Evolutionary conservation across 2,329 filamentous ascomycete genomes (phyloP), one percentile per base, ranked within the genome.

Genomic region (Pyrenochaeta sp.): DNA sequence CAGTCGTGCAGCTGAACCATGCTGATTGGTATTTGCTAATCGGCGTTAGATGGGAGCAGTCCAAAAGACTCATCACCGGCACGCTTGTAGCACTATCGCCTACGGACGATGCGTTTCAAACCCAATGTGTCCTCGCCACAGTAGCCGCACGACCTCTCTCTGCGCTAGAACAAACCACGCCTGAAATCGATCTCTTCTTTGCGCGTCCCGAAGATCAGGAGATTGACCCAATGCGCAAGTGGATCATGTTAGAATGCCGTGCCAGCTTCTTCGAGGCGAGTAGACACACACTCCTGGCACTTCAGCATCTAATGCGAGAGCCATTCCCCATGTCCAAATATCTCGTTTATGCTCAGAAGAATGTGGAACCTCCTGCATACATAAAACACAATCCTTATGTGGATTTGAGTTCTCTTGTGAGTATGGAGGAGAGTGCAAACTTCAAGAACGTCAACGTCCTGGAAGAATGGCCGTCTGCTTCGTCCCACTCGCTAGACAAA

Each of bases 171-270:
- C 82, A 86, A 32, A 85, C 87, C 43, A 89, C 90, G 0, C 90
- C 91, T 0, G 84, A 89, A 34, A 84, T 97, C 15, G 92, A 97
- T 64, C 80, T 97, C 0, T 89, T 90, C 69, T 93, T 92, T 79
- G 85, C 86, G 0, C 76, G 84, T 7, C 68, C 81, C 0, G 79
- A 86, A 2, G 85, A 93, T 25, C 80, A 88, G 0, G 81, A 86
- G 22, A 81, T 96, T 48, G 90, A 97, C 67, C 88, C 92, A 0
- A 83, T 85, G 15, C 76, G 85, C 34, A 87, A 90, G 66, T 89
- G 88, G 74, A 77, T 93, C 10, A 96, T 97, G 91, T 79, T 97
- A 0, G 92, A 97, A 71, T 84, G 90, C 1, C 85, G 88, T 2
- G 76, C 77, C 0, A 89, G 90, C 0, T 96, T 93, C 72, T 97